These are phyloP conservation scores for Kalaharituber pfeilii DNA, from an alignment of 2,329 filamentous ascomycete species.

Conservation along the genomic window DNA sequence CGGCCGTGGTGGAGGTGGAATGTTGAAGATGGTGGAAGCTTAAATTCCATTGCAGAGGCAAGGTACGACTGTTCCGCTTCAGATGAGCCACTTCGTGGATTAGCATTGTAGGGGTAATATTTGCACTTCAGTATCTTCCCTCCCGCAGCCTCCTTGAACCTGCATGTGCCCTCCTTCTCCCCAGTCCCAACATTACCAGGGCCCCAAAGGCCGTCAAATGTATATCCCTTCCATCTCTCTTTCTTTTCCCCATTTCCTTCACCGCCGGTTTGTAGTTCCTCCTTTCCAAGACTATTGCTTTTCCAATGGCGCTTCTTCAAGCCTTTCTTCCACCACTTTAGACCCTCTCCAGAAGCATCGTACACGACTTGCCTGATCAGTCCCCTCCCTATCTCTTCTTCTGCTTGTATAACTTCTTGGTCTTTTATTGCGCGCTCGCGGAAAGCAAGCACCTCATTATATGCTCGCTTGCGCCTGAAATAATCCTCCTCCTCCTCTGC, in stretches of 20 bases:
- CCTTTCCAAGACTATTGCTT: neutral
- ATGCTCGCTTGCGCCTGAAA: neutral
- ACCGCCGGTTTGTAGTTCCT: neutral
- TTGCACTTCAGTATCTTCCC: slow-evolving; percentile 19
- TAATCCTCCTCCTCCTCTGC: neutral
- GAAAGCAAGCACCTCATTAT: neutral
- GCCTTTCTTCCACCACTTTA: slow-evolving; percentile 13
- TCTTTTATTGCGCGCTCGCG: slow-evolving; percentile 6
- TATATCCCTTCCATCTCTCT: slow-evolving; percentile 8
- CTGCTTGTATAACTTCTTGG: slow-evolving; percentile 5
- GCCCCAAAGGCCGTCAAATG: slow-evolving; percentile 14
- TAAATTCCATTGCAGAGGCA: slow-evolving; percentile 16
- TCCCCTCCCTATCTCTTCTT: neutral
- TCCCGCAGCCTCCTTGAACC: slow-evolving; percentile 16
- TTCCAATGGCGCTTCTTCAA: neutral
- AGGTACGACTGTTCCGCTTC: slow-evolving; percentile 12
- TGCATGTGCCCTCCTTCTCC: slow-evolving; percentile 7
- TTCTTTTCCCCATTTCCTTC: neutral
- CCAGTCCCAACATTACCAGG: slow-evolving; percentile 6
- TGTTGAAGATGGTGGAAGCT: slow-evolving; percentile 5
- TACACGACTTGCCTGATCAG: neutral
- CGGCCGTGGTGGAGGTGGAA: slow-evolving; percentile 4
- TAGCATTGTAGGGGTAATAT: slow-evolving; percentile 12
- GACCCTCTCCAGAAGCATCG: neutral
- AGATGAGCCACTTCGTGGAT: slow-evolving; percentile 1